A percentile compares a stretch with the other conserved stretches of the same genome.
phyloP scores from a whole-genome alignment of 169 alveolate species.

The Eimeria zaria region DNA sequence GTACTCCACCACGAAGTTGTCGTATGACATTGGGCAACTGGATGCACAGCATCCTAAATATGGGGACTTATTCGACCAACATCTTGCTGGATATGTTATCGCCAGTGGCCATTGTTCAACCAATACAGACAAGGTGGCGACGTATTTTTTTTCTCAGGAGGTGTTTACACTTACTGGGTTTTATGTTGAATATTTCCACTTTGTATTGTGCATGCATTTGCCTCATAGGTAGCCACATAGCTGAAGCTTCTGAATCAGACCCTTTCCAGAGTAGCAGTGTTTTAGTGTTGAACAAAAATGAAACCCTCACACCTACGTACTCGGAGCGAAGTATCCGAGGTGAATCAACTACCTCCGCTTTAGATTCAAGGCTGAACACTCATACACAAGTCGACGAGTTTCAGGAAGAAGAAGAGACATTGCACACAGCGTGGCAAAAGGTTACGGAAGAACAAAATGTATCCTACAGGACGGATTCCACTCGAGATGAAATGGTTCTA shows the following conservation, averaged over 20 bases:
- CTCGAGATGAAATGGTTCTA: background rate
- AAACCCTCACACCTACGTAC: background rate
- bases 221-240: background rate
- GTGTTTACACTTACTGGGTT: background rate
- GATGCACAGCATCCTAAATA: background rate
- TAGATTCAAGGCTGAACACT: background rate
- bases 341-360: background rate
- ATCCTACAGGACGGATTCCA: too few relatives aligned
- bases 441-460: background rate
- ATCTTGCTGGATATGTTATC: background rate
- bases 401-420: background rate
- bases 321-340: background rate
- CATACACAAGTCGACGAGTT: background rate
- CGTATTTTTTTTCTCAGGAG: background rate
- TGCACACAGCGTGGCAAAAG: background rate
- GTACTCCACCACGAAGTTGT: background rate
- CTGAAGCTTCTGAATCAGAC: background rate
- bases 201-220: background rate
- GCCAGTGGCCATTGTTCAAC: background rate
- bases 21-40: background rate
- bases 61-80: background rate
- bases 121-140: background rate
- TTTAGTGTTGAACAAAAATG: background rate
- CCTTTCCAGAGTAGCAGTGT: too few relatives aligned
- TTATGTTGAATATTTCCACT: background rate